Percentiles rank a stretch among this genome's conserved stretches.
These are phyloP conservation scores for Bruguiera hainesii DNA, from an alignment of 441 rosid species.

Conservation along the genomic window DNA sequence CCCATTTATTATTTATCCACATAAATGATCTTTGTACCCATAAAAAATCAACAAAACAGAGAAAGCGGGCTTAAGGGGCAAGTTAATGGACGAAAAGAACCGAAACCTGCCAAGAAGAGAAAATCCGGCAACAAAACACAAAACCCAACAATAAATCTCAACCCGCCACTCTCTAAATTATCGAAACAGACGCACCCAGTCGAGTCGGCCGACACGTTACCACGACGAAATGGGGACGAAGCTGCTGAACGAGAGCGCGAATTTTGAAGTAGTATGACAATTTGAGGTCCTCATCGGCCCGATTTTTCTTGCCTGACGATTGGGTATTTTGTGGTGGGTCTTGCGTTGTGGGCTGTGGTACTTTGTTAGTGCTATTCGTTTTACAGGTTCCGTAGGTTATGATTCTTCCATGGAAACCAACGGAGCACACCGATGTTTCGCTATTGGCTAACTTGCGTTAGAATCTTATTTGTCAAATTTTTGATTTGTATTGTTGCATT, in stretches of 20 bases:
- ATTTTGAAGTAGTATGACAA: conserved; percentile 23
- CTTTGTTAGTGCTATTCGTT: neutral
- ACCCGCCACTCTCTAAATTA: neutral
- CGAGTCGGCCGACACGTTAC: conserved; percentile 6
- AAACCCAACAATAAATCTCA: too few species aligned
- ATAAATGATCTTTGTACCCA: too few species aligned
- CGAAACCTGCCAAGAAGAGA: too few species aligned
- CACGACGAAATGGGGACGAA: conserved; percentile 30
- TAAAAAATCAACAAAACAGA: too few species aligned
- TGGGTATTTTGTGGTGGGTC: conserved; percentile 2
- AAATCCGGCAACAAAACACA: too few species aligned
- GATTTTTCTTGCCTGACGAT: conserved; percentile 18
- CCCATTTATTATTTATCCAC: too few species aligned
- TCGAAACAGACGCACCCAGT: neutral
- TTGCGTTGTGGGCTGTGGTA: neutral
- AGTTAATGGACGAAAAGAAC: too few species aligned
- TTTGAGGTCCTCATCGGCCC: neutral
- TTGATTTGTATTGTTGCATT: too few species aligned
- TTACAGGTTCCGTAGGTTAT: neutral
- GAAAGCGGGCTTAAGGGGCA: too few species aligned
- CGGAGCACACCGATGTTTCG: too few species aligned
- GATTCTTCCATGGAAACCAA: neutral
- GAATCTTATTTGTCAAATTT: too few species aligned
- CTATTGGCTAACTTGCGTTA: too few species aligned
- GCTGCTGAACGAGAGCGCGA: conserved; percentile 24